phyloP scores from a whole-genome alignment of 495 filamentous ascomycete genomes.

The Lasiosphaeriaceae sp. region DNA sequence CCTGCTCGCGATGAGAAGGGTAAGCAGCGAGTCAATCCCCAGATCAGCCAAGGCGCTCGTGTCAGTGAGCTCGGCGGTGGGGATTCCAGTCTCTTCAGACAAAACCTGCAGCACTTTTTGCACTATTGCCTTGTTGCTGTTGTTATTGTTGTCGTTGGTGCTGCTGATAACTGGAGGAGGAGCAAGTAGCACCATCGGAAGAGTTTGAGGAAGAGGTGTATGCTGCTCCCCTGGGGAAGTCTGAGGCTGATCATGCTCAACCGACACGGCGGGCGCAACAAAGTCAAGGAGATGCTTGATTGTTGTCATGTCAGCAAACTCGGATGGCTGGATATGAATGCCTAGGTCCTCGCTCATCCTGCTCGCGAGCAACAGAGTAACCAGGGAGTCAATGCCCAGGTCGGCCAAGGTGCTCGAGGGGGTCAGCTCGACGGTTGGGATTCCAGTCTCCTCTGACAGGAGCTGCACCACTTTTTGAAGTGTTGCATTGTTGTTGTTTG shows the following conservation, averaged over 20 bases:
- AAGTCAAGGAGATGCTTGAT: neutral
- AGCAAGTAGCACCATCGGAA: too few species aligned
- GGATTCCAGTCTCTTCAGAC: constrained; percentile 42
- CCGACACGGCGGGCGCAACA: neutral
- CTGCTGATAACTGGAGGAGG: neutral
- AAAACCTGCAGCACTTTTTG: constrained; percentile 31
- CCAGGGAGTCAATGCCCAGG: too few species aligned
- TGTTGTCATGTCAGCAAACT: neutral
- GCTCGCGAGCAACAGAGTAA: too few species aligned
- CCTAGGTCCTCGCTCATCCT: too few species aligned
- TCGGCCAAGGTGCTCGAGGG: too few species aligned
- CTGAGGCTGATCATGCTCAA: too few species aligned
- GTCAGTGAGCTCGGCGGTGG: constrained; percentile 33
- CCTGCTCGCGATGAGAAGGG: constrained; percentile 31
- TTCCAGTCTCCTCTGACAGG: neutral
- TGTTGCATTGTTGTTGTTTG: neutral
- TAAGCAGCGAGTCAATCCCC: constrained; percentile 40
- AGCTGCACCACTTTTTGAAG: neutral
- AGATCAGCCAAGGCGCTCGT: constrained; percentile 28
- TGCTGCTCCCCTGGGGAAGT: too few species aligned
- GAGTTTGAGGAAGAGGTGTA: too few species aligned
- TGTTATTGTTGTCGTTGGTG: neutral
- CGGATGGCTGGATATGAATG: too few species aligned
- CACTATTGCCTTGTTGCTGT: neutral
- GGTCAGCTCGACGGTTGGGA: too few species aligned